Percentiles rank a stretch among this genome's conserved stretches.
Conservation (phyloP, 2,329 filamentous ascomycete species). For the Epichloe amarillans region DNA sequence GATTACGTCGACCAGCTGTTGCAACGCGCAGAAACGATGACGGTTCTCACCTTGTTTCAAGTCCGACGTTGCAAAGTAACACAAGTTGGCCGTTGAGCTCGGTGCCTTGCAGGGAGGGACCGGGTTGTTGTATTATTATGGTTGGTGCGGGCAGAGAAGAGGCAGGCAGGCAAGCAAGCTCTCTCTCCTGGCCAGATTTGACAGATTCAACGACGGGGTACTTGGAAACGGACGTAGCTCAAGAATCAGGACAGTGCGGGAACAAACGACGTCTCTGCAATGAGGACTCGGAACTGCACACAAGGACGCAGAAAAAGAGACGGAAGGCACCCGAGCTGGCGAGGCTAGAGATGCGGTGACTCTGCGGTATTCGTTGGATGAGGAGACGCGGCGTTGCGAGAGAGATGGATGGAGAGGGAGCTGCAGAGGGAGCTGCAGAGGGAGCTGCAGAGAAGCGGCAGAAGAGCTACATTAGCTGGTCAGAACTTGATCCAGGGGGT, state of each 20-base stretch:
- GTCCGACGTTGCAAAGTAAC: conserved; percentile 1
- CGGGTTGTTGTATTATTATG: not conserved
- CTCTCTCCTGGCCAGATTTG: not conserved
- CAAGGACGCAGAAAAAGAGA: not conserved
- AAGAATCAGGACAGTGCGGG: not conserved
- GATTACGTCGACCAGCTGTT: not conserved
- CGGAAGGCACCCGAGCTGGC: conserved; percentile 1
- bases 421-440: not conserved
- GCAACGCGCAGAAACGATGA: not conserved
- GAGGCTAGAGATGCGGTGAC: not conserved
- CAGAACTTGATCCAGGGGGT: too few relatives aligned
- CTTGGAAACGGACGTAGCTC: not conserved
- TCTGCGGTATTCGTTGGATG: not conserved
- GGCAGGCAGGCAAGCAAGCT: not conserved
- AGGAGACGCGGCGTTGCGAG: conserved; percentile 1
- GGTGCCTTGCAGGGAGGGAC: not conserved
- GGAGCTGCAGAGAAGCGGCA: not conserved
- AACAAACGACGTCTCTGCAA: not conserved
- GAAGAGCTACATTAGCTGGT: not conserved
- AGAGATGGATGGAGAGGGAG: not conserved
- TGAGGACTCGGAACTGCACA: not conserved
- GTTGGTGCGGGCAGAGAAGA: not conserved
- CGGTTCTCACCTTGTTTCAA: conserved; percentile 3
- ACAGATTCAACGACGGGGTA: not conserved
- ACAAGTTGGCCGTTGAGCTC: conserved; percentile 1